These are phyloP conservation scores for Firmiana major DNA, from an alignment of 345 rosid species.

Conservation along the genomic window DNA sequence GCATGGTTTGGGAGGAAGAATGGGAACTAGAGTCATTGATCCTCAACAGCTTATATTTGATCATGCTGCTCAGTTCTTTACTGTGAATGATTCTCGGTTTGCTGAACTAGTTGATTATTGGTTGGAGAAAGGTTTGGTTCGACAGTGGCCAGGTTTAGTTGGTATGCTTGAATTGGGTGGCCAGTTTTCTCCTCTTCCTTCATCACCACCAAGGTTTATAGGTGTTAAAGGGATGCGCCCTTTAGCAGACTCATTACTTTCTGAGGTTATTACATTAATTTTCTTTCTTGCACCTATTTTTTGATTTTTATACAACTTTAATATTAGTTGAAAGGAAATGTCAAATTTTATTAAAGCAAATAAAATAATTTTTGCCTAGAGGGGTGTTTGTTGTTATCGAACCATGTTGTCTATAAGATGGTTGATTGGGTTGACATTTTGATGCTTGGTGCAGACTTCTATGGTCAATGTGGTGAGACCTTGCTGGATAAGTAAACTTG, in stretches of 20 bases:
- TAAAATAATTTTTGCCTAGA: neutral
- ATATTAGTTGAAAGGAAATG: neutral
- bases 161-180: slow-evolving; percentile 84
- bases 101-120: slow-evolving; percentile 59
- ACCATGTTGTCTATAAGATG: neutral
- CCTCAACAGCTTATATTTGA: slow-evolving; percentile 66
- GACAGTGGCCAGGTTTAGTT: slow-evolving; percentile 60
- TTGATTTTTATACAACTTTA: neutral
- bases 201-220: slow-evolving; percentile 58
- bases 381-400: neutral
- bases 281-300: neutral
- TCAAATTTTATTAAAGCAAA: neutral
- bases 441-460: slow-evolving; percentile 47
- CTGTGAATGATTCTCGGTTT: slow-evolving; percentile 64
- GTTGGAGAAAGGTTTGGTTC: slow-evolving; percentile 71
- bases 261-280: slow-evolving; percentile 41
- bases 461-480: slow-evolving; percentile 76
- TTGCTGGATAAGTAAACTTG: slow-evolving; percentile 89
- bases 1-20: slow-evolving; percentile 96
- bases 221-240: slow-evolving; percentile 82
- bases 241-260: slow-evolving; percentile 71
- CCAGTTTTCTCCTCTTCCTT: slow-evolving; percentile 53
- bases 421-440: neutral
- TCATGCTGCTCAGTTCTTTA: slow-evolving; percentile 92
- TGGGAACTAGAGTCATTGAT: slow-evolving; percentile 77